A percentile compares a stretch with the other conserved stretches of the same genome.
Conservation (phyloP, 371 early-diverging fungal genomes). For the Batrachochytrium dendrobatidis region DNA sequence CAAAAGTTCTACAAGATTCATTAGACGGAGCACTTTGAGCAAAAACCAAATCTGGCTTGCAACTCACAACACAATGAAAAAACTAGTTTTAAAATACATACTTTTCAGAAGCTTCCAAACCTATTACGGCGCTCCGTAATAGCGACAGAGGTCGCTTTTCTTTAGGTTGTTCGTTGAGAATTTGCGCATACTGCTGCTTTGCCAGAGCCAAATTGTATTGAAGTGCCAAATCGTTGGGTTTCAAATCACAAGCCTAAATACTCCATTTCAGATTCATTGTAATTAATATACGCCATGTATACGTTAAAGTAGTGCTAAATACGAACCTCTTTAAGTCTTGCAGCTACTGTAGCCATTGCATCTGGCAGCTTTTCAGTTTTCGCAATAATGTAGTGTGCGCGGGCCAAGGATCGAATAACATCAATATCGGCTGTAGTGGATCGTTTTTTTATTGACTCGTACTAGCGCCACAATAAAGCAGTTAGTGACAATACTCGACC, state of each 20-base stretch:
- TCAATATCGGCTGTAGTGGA: constrained; percentile 44
- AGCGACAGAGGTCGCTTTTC: constrained; percentile 49
- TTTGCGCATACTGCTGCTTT: constrained; percentile 75
- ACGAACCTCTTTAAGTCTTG: constrained; percentile 26
- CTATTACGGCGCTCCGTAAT: constrained; percentile 52
- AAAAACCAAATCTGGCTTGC: not conserved
- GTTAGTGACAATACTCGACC: not conserved
- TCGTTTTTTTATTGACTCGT: constrained; percentile 49
- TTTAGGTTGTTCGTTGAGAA: constrained; percentile 60
- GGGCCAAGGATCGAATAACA: constrained; percentile 59
- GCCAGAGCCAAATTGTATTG: constrained; percentile 73
- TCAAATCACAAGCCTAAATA: constrained; percentile 19
- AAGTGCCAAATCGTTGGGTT: constrained; percentile 57
- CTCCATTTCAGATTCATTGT: too few species aligned
- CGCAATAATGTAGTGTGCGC: constrained; percentile 72
- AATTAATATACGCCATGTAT: not conserved
- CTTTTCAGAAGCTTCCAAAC: constrained; percentile 51
- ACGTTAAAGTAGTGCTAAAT: too few species aligned
- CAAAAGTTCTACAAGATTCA: constrained; percentile 18
- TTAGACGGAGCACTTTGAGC: not conserved
- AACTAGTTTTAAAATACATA: constrained; percentile 30
- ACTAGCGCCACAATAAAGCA: constrained; percentile 40
- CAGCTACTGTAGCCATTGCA: not conserved
- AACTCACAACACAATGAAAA: not conserved
- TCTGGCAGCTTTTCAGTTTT: constrained; percentile 56